Conservation (phyloP, 108 stramenopile species). For the Nitzschia sp. region DNA sequence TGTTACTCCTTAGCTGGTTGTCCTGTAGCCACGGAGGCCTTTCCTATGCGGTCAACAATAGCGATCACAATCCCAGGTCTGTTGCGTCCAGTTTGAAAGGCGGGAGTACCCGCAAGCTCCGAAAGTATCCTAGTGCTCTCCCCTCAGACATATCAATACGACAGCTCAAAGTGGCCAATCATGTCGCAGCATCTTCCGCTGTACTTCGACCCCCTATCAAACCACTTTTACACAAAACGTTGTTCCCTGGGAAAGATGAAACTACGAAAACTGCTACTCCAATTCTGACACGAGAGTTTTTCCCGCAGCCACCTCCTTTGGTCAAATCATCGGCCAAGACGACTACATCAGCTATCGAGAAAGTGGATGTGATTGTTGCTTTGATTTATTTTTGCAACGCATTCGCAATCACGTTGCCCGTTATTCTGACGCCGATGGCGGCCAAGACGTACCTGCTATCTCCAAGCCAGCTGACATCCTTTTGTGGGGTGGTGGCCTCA, state of each 20-base stretch:
- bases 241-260: too few species aligned
- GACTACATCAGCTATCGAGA: not conserved
- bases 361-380: slow-evolving; percentile 16
- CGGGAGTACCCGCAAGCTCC: not conserved
- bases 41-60: not conserved
- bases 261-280: too few species aligned
- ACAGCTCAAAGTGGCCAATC: not conserved
- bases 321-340: not conserved
- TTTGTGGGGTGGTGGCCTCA: slow-evolving; percentile 16
- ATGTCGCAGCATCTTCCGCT: not conserved
- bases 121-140: not conserved
- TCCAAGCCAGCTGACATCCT: slow-evolving; percentile 2
- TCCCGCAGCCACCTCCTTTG: not conserved
- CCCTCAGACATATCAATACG: not conserved
- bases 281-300: not conserved
- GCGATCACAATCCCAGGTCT: not conserved
- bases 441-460: slow-evolving; percentile 13
- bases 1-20: too few species aligned
- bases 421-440: slow-evolving; percentile 34
- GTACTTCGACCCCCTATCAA: not conserved
- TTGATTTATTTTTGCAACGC: slow-evolving; percentile 33
- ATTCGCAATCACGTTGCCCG: slow-evolving; percentile 25
- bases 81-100: not conserved
- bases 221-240: too few species aligned
- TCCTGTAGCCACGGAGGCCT: too few species aligned